A percentile compares a stretch with the other conserved stretches of the same genome.
Conservation (phyloP, 1,139 yeast genomes). For the Lizanozyma gosingica region DNA sequence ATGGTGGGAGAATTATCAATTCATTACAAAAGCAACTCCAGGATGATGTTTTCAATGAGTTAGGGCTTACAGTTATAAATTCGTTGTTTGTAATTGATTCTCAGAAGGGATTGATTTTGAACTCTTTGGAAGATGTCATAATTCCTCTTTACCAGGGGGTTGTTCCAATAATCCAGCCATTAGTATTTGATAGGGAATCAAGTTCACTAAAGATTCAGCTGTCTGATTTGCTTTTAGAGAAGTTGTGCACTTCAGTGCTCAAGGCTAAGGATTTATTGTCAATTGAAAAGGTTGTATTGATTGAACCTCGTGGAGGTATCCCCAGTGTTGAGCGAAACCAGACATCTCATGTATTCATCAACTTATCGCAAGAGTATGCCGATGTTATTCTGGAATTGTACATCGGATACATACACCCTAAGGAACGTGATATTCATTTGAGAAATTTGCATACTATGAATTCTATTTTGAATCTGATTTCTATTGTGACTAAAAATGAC, state of each 20-base stretch:
- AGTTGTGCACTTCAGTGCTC: constrained; percentile 19
- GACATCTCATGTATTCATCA: constrained; percentile 82
- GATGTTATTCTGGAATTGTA: constrained; percentile 55
- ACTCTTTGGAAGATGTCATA: constrained; percentile 25
- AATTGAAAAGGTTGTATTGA: constrained; percentile 71
- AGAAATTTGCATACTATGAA: constrained; percentile 49
- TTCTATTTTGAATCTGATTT: constrained; percentile 23
- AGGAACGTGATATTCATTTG: constrained; percentile 41
- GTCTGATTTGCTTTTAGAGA: constrained; percentile 18
- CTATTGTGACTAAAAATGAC: constrained; percentile 23
- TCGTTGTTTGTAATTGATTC: constrained; percentile 17
- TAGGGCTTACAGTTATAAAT: constrained; percentile 21
- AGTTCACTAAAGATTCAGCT: constrained; percentile 26
- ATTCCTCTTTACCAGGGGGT: constrained; percentile 36
- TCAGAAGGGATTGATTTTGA: constrained; percentile 10
- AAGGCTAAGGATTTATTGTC: constrained; percentile 28
- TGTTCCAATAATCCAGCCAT: constrained; percentile 57
- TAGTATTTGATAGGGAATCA: constrained; percentile 34
- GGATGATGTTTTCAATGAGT: constrained; percentile 5
- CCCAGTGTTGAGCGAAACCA: constrained; percentile 78
- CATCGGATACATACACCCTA: constrained; percentile 41
- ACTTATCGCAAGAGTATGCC: constrained; percentile 72
- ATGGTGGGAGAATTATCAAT: not conserved
- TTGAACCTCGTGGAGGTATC: constrained; percentile 82
- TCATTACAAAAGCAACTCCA: constrained; percentile 1